These are phyloP conservation scores for Jatropha podagrica DNA, from an alignment of 441 rosid genomes.

Conservation along the genomic window DNA sequence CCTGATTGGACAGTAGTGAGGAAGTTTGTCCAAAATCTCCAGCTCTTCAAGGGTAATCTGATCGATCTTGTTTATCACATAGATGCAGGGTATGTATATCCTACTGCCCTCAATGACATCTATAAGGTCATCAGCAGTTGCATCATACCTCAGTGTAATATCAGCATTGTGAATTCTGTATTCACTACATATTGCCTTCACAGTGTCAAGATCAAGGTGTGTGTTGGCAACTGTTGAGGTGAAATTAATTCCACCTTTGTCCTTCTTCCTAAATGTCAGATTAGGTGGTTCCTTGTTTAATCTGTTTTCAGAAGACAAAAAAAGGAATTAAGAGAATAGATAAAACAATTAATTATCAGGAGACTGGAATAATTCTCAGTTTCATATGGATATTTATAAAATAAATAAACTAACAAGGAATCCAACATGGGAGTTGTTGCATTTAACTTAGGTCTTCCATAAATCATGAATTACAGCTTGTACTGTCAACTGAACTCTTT, in stretches of 20 bases:
- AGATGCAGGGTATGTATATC: constrained; percentile 94
- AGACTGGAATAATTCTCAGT: not conserved
- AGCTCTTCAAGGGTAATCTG: constrained; percentile 94
- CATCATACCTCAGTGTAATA: constrained; percentile 88
- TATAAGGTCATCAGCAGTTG: constrained; percentile 97
- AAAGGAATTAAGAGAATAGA: not conserved
- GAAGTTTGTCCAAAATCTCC: constrained; percentile 93
- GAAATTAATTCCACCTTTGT: constrained; percentile 93
- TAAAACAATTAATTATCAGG: not conserved
- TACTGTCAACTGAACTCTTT: not conserved
- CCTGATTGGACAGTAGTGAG: constrained; percentile 98
- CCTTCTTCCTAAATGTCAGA: constrained; percentile 95
- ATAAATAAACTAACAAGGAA: not conserved
- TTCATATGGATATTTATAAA: not conserved
- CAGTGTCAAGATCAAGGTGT: constrained; percentile 92
- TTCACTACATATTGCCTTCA: constrained; percentile 95
- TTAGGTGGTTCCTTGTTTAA: constrained; percentile 99
- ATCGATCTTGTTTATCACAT: constrained; percentile 90
- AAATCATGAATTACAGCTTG: not conserved
- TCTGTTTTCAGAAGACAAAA: constrained; percentile 42
- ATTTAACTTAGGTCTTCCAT: not conserved
- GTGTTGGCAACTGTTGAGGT: constrained; percentile 80
- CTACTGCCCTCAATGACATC: constrained; percentile 98
- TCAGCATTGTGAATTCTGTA: constrained; percentile 96
- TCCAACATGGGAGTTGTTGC: not conserved